Evolutionary conservation across 2,329 filamentous ascomycete genomes (phyloP).

Genomic region (Colletotrichum spaethianum): DNA sequence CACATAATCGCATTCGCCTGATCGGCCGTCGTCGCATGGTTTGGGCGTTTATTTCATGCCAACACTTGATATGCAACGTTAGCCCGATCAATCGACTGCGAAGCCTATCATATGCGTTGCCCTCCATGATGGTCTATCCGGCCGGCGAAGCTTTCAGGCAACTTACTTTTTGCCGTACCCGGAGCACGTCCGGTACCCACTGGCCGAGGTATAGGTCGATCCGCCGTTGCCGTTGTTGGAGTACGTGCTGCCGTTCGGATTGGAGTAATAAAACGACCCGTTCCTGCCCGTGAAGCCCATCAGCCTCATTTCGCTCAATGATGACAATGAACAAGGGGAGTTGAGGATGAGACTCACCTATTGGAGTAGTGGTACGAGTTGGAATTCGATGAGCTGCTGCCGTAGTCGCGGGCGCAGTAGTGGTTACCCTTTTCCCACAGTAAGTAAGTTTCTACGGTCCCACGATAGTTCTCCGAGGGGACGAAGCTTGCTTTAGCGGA

Average conservation of each 20-base stretch:
- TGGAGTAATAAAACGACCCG: constrained; percentile 81
- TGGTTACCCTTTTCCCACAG: constrained; percentile 70
- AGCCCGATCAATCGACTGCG: neutral
- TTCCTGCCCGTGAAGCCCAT: constrained; percentile 55
- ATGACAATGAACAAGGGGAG: neutral
- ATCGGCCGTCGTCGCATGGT: neutral
- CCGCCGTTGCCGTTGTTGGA: constrained; percentile 72
- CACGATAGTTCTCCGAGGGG: neutral
- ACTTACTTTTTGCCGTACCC: constrained; percentile 39
- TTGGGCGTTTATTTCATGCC: constrained; percentile 4
- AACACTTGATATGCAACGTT: constrained; percentile 4
- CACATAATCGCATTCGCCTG: neutral
- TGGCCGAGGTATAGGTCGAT: constrained; percentile 74
- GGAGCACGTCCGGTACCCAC: constrained; percentile 50
- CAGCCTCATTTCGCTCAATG: neutral
- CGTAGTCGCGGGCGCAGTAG: constrained; percentile 76
- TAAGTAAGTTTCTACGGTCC: neutral
- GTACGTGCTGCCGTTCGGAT: constrained; percentile 75
- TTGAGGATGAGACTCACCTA: constrained; percentile 55
- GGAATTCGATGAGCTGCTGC: constrained; percentile 65
- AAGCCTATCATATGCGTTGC: neutral
- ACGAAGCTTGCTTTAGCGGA: neutral
- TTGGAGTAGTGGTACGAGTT: constrained; percentile 80
- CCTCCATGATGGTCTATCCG: neutral
- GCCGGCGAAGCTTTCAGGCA: too few species aligned